Evolutionary conservation across 768 basidiomycete genomes (phyloP), one percentile per base, ranked within the genome.

Genomic region (Dioszegia aurantiaca): DNA sequence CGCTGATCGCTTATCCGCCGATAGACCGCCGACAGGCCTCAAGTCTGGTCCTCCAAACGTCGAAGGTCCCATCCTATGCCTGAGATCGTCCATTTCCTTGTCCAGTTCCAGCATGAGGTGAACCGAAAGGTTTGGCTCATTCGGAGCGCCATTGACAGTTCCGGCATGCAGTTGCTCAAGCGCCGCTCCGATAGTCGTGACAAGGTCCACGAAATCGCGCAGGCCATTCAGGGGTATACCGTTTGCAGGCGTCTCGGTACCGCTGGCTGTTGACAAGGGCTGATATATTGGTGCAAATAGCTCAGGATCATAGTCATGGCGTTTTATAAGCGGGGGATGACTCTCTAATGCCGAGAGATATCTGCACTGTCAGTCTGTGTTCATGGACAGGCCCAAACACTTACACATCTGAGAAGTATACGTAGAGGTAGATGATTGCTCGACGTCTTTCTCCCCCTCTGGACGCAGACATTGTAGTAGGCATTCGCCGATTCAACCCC

Each of bases 401-500:
- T 63, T 42, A 63, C 62, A 63, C 62, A 21, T 63, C 62, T n/a
- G 62, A 57, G 45, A 63, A 63, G 42, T 58, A 58, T 16, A 63
- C 58, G 36, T 63, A 63, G 17, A 63, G 62, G 31, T 63, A 63
- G 3, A 63, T 36, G 0, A 63, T 59, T 17, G 62, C 53, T n/a
- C 62, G 36, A 12, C 62, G 54, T 17, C 51, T 26, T 2, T 33
- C 36, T n/a, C 17, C 55, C 24, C 44, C 30, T 8, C 44, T 36
- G 40, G 52, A 44, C 12, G 28, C 9, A 4, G 37, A 19, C 5
- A 58, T 47, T n/a, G 36, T 31, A 4, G 17, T n/a, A 8, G 55
- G 47, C 5, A 56, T 26, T 28, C 62, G 42, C 45, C 62, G 42
- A 41, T 63, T 63, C 37, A 63, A 42, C 17, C 62, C 62, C 2